Base-by-base conservation (phyloP, 768 basidiomycete species). In the Pleurotus ostreatus region DNA sequence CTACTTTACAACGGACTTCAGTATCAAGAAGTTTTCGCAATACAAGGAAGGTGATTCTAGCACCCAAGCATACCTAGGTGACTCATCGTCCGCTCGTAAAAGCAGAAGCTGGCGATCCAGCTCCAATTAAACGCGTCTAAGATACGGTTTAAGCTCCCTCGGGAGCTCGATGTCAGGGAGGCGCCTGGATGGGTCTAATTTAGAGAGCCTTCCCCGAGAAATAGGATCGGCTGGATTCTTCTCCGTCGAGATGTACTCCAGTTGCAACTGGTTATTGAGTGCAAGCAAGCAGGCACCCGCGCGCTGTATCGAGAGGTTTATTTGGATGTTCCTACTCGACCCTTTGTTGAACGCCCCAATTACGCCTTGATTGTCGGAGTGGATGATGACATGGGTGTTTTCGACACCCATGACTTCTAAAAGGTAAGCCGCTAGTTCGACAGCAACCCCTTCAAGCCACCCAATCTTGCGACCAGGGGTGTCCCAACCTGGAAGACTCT, bases 361-460 rank as follows among this genome's bases (percentile, higher is more conserved):
- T 5, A 63, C 55, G 20, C 70, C 70, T 20, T 63, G 22, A 56
- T 69, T 72, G 57, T 72, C 69, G 0, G 65, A 67, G 38, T 56
- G 62, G n/a, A 68, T 49, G 20, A 62, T 52, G 6, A 69, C 8
- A 37, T 59, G 49, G 3, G 38, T 38, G 44, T 68, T 45, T 1
- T 20, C 15, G 4, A 61, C 6, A 0, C 58, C 55, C 2, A 30
- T 20, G 2, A 16, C 43, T 3, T 61, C 57, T 1, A 67, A 44
- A 9, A 61, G 47, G 53, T 58, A 58, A 9, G 67, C 40, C 9
- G 58, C 40, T 8, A 71, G 51, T 23, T 69, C 65, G 8, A 68
- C 57, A 0, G 66, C 66, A 0, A 68, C 26, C 1, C 58, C 62
- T 49, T 71, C 66, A 1, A 62, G 55, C 66, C 66, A 67, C 30